Conservation (phyloP, 2,329 filamentous ascomycete genomes). For the Phoma sp. region DNA sequence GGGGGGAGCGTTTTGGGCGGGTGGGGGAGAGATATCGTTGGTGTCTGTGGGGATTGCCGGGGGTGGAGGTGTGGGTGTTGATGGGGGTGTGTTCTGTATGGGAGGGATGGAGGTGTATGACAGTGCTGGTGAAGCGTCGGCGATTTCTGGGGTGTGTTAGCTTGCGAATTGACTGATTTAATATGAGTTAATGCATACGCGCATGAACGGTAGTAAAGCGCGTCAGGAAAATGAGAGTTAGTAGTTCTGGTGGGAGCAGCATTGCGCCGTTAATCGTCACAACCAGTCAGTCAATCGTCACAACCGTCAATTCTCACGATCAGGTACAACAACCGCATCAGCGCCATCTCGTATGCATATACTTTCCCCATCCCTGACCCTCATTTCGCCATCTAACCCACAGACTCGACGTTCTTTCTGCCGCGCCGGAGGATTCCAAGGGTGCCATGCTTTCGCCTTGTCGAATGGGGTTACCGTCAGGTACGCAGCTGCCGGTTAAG, state of each 20-base stretch:
- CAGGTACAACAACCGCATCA: no score
- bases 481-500: constrained; percentile 9
- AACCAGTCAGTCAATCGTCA: no score
- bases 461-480: constrained; percentile 4
- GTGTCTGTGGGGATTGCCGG: neutral
- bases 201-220: constrained; percentile 1
- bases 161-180: neutral
- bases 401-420: neutral
- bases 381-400: neutral
- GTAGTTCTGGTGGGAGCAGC: constrained; percentile 9
- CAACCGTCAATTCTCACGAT: no score
- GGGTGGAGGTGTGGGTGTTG: neutral
- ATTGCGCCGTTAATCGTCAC: no score
- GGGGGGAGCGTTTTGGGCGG: no score
- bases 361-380: neutral
- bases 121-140: neutral
- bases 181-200: neutral
- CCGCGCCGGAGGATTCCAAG: constrained; percentile 4
- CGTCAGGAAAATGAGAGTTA: constrained; percentile 7
- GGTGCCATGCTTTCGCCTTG: neutral
- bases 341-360: neutral
- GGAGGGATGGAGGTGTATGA: neutral
- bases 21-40: no score
- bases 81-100: neutral
- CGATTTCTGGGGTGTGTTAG: neutral